Evolutionary conservation across 257 asterid species (phyloP).

Genomic region (Phtheirospermum japonicum): DNA sequence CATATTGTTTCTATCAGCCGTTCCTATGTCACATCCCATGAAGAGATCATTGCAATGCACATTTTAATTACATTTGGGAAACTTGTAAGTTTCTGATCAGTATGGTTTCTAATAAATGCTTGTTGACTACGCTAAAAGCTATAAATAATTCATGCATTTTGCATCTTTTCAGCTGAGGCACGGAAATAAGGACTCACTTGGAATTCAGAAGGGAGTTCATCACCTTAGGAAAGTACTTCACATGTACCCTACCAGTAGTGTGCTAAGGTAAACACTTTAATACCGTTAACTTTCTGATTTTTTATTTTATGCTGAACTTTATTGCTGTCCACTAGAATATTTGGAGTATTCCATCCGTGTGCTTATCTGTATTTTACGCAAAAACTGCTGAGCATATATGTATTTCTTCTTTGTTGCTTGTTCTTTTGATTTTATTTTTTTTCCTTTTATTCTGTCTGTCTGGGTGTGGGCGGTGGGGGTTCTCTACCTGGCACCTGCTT

Average conservation of each 20-base stretch:
- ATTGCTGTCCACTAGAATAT: too few species aligned
- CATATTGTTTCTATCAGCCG: conserved; percentile 69
- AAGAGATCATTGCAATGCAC: conserved; percentile 69
- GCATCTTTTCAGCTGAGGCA: conserved; percentile 61
- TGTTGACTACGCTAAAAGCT: conserved; percentile 1
- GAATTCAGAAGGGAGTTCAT: conserved; percentile 58
- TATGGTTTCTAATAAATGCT: conserved; percentile 20
- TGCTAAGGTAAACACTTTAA: conserved; percentile 54
- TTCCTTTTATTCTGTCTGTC: too few species aligned
- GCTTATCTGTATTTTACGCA: too few species aligned
- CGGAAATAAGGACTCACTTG: conserved; percentile 50
- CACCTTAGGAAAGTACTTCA: conserved; percentile 89
- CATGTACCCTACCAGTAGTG: conserved; percentile 69
- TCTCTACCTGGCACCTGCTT: too few species aligned
- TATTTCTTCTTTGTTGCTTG: too few species aligned
- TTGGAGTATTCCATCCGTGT: too few species aligned
- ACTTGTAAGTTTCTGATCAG: conserved; percentile 57
- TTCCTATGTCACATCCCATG: conserved; percentile 48
- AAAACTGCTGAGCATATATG: too few species aligned
- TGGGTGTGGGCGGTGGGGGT: too few species aligned
- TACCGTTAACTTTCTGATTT: too few species aligned
- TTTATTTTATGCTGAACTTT: too few species aligned
- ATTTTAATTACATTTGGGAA: conserved; percentile 60
- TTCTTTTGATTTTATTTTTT: too few species aligned
- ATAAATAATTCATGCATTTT: conserved; percentile 22